A percentile compares a stretch with the other conserved stretches of the same genome.
Evolutionary conservation across 345 rosid species (phyloP).

Genomic region (Durio zibethinus): DNA sequence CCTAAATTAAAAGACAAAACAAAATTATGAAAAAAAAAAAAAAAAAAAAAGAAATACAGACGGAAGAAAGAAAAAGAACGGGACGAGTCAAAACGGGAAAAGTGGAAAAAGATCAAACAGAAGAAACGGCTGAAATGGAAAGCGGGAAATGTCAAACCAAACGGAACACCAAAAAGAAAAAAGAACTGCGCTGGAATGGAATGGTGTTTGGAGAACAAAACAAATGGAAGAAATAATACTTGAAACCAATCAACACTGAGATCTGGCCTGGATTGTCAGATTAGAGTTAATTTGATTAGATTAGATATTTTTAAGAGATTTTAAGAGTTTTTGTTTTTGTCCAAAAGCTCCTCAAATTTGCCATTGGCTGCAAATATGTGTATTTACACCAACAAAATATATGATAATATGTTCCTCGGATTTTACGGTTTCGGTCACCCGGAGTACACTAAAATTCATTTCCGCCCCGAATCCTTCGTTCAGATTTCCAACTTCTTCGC

Average conservation of each 20-base stretch:
- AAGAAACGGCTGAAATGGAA: background rate
- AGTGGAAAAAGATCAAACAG: background rate
- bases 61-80: too few species aligned
- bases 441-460: constrained; percentile 17
- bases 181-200: background rate
- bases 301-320: background rate
- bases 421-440: constrained; percentile 8
- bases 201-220: background rate
- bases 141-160: too few species aligned
- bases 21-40: background rate
- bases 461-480: constrained; percentile 6
- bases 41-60: background rate
- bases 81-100: background rate
- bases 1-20: background rate
- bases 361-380: constrained; percentile 8
- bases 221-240: background rate
- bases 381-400: constrained; percentile 11
- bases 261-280: background rate
- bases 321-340: background rate
- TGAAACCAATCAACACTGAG: background rate
- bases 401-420: background rate
- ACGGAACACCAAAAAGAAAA: background rate
- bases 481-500: constrained; percentile 12
- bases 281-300: background rate
- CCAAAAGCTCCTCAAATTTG: constrained; percentile 11